Evolutionary conservation across 2,329 filamentous ascomycete species (phyloP).

Genomic region (Colletotrichum noveboracense): DNA sequence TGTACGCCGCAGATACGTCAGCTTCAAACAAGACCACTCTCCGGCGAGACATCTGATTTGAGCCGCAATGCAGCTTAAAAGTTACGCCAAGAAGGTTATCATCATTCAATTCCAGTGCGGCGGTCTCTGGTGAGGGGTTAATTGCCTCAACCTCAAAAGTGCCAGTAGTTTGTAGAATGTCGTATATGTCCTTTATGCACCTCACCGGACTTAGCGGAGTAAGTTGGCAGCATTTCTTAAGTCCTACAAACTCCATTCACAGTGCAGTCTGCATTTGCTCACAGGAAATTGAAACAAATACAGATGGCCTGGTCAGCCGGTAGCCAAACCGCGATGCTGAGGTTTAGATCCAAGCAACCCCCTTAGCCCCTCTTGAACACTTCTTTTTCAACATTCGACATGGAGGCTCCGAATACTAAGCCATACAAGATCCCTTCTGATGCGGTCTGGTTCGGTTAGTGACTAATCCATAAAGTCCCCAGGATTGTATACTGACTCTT

Average conservation of each 20-base stretch:
- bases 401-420: not conserved
- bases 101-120: not conserved
- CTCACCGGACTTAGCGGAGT: not conserved
- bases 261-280: not conserved
- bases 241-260: not conserved
- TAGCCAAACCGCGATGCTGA: not conserved
- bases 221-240: not conserved
- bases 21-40: rapidly evolving
- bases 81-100: not conserved
- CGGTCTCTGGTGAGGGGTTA: not conserved
- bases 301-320: not conserved
- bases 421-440: not conserved
- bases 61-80: not conserved
- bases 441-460: not conserved
- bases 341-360: rapidly evolving
- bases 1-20: not conserved
- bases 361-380: not conserved
- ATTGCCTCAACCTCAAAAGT: not conserved
- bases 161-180: not conserved
- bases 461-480: rapidly evolving
- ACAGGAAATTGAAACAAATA: rapidly evolving
- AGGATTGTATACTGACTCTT: rapidly evolving
- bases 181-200: not conserved
- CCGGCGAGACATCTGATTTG: rapidly evolving
- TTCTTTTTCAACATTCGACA: rapidly evolving